These are phyloP conservation scores for Diplosphaera chodatii DNA, from an alignment of 139 green algal genomes.

Conservation along the genomic window DNA sequence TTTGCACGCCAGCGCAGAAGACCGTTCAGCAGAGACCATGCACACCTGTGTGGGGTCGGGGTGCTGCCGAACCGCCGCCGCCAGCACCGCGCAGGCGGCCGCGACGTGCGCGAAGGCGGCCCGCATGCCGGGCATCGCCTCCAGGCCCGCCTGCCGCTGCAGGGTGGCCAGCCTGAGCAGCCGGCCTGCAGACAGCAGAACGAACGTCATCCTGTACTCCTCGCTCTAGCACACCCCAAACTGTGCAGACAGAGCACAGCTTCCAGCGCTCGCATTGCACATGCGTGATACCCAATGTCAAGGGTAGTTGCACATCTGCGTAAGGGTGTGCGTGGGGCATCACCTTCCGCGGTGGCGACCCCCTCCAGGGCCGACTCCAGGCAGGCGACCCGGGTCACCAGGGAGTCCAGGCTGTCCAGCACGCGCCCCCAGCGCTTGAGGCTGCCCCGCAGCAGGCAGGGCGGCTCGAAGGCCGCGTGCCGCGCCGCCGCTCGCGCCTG, in stretches of 20 bases:
- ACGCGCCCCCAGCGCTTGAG: background rate
- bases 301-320: background rate
- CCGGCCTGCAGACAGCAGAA: background rate
- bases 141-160: background rate
- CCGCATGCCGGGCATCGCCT: conserved; percentile 3
- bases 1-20: too few species aligned
- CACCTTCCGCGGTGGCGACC: background rate
- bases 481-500: background rate
- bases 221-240: too few species aligned
- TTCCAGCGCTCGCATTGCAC: too few species aligned
- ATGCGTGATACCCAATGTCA: background rate
- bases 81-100: background rate
- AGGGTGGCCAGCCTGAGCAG: background rate
- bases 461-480: background rate
- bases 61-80: background rate
- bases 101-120: conserved; percentile 5
- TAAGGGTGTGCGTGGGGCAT: background rate
- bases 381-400: background rate
- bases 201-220: too few species aligned
- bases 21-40: background rate
- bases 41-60: background rate
- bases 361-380: background rate
- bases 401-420: background rate
- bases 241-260: too few species aligned
- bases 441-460: background rate